Evolutionary conservation across 2,329 filamentous ascomycete species (phyloP), one percentile per base, ranked within the genome.

Genomic region (Venturia aucupariae): DNA sequence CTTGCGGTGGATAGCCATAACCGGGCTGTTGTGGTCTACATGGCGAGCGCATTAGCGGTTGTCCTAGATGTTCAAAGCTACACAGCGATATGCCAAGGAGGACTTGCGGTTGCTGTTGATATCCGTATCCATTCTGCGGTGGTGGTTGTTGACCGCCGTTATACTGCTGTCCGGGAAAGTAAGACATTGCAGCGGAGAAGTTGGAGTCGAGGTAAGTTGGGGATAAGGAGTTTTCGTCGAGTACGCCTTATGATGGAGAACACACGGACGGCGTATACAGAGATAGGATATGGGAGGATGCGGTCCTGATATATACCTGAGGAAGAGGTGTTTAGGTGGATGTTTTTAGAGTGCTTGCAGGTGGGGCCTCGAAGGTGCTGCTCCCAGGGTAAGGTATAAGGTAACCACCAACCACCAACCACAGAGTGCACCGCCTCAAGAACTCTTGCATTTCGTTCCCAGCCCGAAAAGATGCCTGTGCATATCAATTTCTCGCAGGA

Each of bases 141-240:
- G 64, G 64, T 42, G 63, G 63, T 22, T 55, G 63, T 60, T 70
- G 70, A 63, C 71, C 73, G 65, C 75, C 74, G 70, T 78, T 72
- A 67, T 76, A 76, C 67, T 74, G 70, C 69, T 77, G 75, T 60
- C 76, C 76, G 54, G 76, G 76, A 65, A 72, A 77, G 67, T 75
- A 75, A 60, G 74, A 77, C 75, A 77, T 77, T 2, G 51, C 51
- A 30, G 51, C 51, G 51, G 51, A 57, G 27, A 35, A 17, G 27
- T 3, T 19, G 13, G 51, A 30, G 15, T 57, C 5, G 24, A 55
- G 48, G 2, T 19, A 7, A 32, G 30, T 4, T 35, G 27, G 8
- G 51, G 27, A n/a, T n/a, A 30, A n/a, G 27, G 51, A 57, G 5
- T 7, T 2, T n/a, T 57, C 4, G 51, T 51, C 46, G 30, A n/a